Evolutionary conservation across 179 eudicot genomes (phyloP).

Genomic region (Vitellaria paradoxa): DNA sequence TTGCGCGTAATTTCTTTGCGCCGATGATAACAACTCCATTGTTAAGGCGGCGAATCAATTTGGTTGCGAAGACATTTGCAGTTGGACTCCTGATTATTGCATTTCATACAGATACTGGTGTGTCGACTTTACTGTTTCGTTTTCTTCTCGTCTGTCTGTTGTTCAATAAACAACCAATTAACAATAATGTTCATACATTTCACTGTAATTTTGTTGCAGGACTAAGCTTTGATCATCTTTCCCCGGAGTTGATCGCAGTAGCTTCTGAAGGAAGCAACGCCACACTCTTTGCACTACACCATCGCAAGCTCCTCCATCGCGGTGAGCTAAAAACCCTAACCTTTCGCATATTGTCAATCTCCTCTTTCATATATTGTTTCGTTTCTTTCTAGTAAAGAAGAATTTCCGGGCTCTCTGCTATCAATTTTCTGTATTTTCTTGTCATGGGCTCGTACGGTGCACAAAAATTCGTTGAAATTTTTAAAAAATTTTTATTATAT

Average conservation of each 20-base stretch:
- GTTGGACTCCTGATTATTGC: conserved; percentile 18
- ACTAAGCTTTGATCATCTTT: neutral
- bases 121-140: neutral
- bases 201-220: neutral
- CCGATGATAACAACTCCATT: neutral
- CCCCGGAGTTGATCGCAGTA: neutral
- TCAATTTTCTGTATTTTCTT: too few relatives aligned
- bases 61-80: conserved; percentile 16
- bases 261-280: conserved; percentile 5
- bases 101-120: conserved; percentile 12
- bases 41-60: conserved; percentile 13
- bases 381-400: too few relatives aligned
- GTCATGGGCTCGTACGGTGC: neutral
- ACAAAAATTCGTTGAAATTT: too few relatives aligned
- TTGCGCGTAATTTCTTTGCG: neutral
- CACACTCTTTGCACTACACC: conserved; percentile 9
- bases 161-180: neutral
- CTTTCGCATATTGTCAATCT: neutral
- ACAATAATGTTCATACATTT: neutral
- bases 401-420: too few relatives aligned
- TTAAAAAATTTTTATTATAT: too few relatives aligned
- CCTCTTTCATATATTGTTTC: too few relatives aligned
- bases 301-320: conserved; percentile 22
- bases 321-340: conserved; percentile 6
- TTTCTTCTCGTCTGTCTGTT: neutral